phyloP scores from a whole-genome alignment of 495 filamentous ascomycete genomes.

The Xylaria venustula region DNA sequence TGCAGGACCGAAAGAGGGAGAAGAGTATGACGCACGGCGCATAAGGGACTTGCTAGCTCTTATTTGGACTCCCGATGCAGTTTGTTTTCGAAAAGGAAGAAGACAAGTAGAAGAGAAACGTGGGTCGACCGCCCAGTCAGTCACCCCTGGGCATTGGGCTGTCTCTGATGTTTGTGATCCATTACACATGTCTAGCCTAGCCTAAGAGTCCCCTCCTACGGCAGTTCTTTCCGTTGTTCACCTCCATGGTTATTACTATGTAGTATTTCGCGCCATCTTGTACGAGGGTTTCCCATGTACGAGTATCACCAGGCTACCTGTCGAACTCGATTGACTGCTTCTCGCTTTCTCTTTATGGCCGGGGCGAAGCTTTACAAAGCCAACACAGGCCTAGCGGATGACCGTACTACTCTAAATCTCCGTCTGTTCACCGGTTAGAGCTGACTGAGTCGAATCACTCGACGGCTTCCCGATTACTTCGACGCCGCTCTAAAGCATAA shows the following conservation, averaged over 20 bases:
- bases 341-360: neutral
- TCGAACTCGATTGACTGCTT: conserved; percentile 1
- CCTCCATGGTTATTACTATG: neutral
- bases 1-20: neutral
- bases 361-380: neutral
- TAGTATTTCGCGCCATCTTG: conserved; percentile 9
- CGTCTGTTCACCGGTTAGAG: conserved; percentile 13
- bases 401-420: conserved; percentile 12
- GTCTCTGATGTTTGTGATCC: conserved; percentile 9
- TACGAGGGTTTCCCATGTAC: conserved; percentile 7
- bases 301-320: conserved; percentile 9
- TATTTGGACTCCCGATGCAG: neutral
- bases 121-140: neutral
- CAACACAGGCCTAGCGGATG: conserved; percentile 4
- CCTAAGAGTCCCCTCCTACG: conserved; percentile 1
- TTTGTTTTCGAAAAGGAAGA: neutral
- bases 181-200: conserved; percentile 8
- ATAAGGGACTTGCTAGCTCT: neutral
- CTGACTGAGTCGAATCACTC: conserved; percentile 12
- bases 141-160: neutral
- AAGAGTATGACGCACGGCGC: neutral
- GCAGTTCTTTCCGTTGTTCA: neutral
- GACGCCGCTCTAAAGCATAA: neutral
- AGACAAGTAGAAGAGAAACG: neutral
- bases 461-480: neutral